A percentile compares a stretch with the other conserved stretches of the same genome.
Conservation (phyloP, 2,329 filamentous ascomycete species). For the Cladorrhinum sp. region DNA sequence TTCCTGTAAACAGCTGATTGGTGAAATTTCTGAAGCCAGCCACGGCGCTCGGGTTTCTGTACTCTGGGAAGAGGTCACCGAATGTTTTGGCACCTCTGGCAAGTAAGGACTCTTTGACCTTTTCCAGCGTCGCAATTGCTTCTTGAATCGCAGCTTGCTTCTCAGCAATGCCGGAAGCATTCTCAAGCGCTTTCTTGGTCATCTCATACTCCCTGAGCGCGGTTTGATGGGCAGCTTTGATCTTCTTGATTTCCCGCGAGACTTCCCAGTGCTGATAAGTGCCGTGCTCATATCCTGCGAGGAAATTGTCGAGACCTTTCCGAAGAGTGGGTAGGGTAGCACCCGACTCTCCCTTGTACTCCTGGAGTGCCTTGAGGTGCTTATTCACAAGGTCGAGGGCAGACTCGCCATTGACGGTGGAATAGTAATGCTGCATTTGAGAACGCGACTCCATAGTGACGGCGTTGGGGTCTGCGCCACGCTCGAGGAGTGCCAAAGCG, state of each 20-base stretch:
- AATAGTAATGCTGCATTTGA: constrained; percentile 34
- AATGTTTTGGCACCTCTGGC: constrained; percentile 65
- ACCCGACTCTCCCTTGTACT: constrained; percentile 39
- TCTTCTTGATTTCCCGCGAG: constrained; percentile 36
- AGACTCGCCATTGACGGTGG: constrained; percentile 41
- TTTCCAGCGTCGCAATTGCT: constrained; percentile 50
- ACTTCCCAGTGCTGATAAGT: constrained; percentile 61
- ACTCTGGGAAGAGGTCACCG: constrained; percentile 62
- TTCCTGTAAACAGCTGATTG: not conserved
- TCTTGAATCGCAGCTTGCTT: constrained; percentile 56
- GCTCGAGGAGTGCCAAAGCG: constrained; percentile 57
- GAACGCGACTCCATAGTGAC: constrained; percentile 43
- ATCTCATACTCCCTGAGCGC: constrained; percentile 36
- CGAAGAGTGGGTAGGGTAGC: constrained; percentile 30
- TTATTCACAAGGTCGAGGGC: constrained; percentile 60
- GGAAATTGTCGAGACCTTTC: constrained; percentile 49
- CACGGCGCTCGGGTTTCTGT: constrained; percentile 35
- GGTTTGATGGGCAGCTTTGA: constrained; percentile 35
- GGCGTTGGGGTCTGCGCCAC: constrained; percentile 64
- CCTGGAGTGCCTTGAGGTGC: constrained; percentile 48
- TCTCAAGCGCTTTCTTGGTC: constrained; percentile 33
- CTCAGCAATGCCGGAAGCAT: constrained; percentile 37
- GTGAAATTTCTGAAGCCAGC: not conserved
- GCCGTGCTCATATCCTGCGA: constrained; percentile 47
- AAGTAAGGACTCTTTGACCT: constrained; percentile 54